Conservation (phyloP, 371 early-diverging fungal genomes). For the Furculomyces boomerangus region DNA sequence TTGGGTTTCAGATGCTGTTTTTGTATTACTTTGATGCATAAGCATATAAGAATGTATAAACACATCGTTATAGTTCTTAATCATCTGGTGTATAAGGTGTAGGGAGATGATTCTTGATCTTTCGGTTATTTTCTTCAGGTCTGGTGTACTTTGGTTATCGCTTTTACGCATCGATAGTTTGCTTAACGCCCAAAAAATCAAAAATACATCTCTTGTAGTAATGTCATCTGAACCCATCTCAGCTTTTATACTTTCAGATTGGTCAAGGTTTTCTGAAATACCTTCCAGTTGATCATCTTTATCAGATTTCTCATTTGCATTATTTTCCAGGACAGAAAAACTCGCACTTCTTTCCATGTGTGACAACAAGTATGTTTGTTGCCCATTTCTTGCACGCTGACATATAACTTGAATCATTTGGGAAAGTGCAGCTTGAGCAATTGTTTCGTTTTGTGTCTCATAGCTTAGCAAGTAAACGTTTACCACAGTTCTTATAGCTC, state of each 20-base stretch:
- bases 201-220: slow-evolving; percentile 28
- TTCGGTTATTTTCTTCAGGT: slow-evolving; percentile 1
- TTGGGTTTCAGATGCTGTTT: background rate
- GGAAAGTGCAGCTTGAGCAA: slow-evolving; percentile 70
- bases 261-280: background rate
- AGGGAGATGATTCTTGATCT: slow-evolving; percentile 21
- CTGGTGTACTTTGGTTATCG: slow-evolving; percentile 7
- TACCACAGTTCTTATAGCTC: slow-evolving; percentile 59
- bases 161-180: slow-evolving; percentile 31
- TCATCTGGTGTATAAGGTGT: slow-evolving; percentile 19
- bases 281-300: background rate
- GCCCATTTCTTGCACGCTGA: slow-evolving; percentile 26
- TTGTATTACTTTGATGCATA: background rate
- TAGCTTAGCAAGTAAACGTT: slow-evolving; percentile 52
- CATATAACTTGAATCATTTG: slow-evolving; percentile 85
- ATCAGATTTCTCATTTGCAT: too few species aligned
- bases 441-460: slow-evolving; percentile 54
- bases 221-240: slow-evolving; percentile 10
- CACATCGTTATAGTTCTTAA: slow-evolving; percentile 9
- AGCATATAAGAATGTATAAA: slow-evolving; percentile 22
- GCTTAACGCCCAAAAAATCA: slow-evolving; percentile 35
- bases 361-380: too few species aligned
- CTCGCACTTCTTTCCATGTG: too few species aligned
- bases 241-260: background rate
- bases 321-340: too few species aligned